Percentiles rank a stretch among this genome's conserved stretches.
These are phyloP conservation scores for Tolypocladium capitatum DNA, from an alignment of 2,329 filamentous ascomycete genomes.

Conservation along the genomic window DNA sequence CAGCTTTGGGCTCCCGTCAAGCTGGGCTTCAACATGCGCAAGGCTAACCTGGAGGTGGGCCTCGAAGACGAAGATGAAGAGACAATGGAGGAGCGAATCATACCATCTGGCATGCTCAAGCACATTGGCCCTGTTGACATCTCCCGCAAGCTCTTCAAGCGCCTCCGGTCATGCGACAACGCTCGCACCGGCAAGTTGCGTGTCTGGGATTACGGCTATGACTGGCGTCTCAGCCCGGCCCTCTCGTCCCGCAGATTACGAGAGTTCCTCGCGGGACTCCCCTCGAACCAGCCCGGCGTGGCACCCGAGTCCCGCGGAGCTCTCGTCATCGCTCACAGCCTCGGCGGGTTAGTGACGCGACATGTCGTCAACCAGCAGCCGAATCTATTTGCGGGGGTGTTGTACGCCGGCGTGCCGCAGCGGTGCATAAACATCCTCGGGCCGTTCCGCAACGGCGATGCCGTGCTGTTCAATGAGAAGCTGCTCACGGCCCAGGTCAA, in stretches of 20 bases:
- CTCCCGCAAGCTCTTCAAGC: constrained; percentile 67
- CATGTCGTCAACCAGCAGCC: constrained; percentile 78
- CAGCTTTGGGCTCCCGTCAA: constrained; percentile 93
- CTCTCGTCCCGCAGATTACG: constrained; percentile 60
- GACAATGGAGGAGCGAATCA: constrained; percentile 68
- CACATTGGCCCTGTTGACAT: constrained; percentile 89
- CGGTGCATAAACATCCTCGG: constrained; percentile 86
- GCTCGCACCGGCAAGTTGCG: constrained; percentile 56
- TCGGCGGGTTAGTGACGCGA: constrained; percentile 77
- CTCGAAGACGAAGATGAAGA: constrained; percentile 72
- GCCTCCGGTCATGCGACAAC: constrained; percentile 62
- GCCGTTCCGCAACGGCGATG: constrained; percentile 81
- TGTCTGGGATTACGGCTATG: constrained; percentile 85
- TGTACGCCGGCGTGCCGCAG: constrained; percentile 76
- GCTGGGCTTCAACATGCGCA: constrained; percentile 79
- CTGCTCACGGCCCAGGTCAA: constrained; percentile 88
- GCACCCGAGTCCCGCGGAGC: constrained; percentile 50
- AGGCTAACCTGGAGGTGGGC: constrained; percentile 81
- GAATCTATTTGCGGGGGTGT: constrained; percentile 71
- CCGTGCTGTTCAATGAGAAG: constrained; percentile 77
- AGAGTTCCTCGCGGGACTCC: constrained; percentile 58
- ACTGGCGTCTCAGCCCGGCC: constrained; percentile 81
- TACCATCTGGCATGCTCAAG: constrained; percentile 77
- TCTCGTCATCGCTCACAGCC: constrained; percentile 70
- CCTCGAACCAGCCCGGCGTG: constrained; percentile 52